These are phyloP conservation scores for Phaeotremella skinneri DNA, from an alignment of 768 basidiomycete species.

Conservation along the genomic window DNA sequence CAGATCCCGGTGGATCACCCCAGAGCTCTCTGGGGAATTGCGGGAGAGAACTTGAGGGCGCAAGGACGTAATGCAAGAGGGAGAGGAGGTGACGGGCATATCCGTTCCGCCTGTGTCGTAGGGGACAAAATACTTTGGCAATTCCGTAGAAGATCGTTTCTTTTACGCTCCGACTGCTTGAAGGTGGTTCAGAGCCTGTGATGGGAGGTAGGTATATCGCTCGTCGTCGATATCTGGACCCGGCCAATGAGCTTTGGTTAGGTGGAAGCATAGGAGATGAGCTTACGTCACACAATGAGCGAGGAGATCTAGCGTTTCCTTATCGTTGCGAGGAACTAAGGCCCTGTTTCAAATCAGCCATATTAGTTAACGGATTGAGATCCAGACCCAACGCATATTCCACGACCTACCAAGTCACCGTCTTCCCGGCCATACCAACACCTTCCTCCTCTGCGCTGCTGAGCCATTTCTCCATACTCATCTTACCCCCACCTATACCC, in stretches of 20 bases:
- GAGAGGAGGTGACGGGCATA: slow-evolving; percentile 6
- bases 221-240: slow-evolving; percentile 1
- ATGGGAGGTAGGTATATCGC: neutral
- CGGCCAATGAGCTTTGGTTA: neutral
- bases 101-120: neutral
- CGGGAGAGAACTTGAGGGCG: neutral
- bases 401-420: slow-evolving; percentile 1
- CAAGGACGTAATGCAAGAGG: slow-evolving; percentile 8
- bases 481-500: neutral
- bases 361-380: neutral
- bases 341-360: slow-evolving; percentile 1
- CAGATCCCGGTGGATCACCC: neutral
- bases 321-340: slow-evolving; percentile 1
- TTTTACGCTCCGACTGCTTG: neutral
- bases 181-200: neutral
- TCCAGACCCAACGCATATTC: slow-evolving; percentile 18
- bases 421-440: neutral
- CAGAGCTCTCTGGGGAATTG: neutral
- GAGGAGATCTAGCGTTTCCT: neutral
- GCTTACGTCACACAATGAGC: slow-evolving; percentile 8
- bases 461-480: neutral
- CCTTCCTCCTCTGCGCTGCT: slow-evolving; percentile 2
- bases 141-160: slow-evolving; percentile 3
- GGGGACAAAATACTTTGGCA: slow-evolving; percentile 1
- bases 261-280: neutral